Base-by-base conservation (phyloP, 345 rosid genomes). In the Dovyalis caffra region DNA sequence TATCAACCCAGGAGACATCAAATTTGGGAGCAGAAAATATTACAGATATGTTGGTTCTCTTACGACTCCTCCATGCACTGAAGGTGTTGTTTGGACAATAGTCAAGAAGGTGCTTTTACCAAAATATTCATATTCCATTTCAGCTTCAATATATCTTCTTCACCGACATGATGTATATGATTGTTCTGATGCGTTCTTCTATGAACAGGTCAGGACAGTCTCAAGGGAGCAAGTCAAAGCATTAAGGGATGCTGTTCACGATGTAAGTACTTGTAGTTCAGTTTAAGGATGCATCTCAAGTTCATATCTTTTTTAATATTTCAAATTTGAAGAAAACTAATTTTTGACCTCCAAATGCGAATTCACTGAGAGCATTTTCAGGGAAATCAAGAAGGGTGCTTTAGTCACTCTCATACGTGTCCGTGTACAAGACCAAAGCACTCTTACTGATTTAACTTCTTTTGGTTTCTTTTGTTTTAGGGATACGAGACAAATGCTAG, bases 31-130 rank as follows among this genome's bases (percentile, higher is more conserved):
- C 77, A 77, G 84, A 70, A 83, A 85, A 65, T 88, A 89, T 37
- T 89, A 81, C 80, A 81, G 96, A 86, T 90, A 90, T 60, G 69
- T 82, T 2, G 97, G 96, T 12, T 91, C 94, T 25, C 86, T 91
- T n/a, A 87, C 96, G 4, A 58, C 43, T 79, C 92, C 97, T 80
- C 94, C 94, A 1, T 90, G 97, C 80, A 89, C 88, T 0, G 91
- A 92, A 82, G 96, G 94, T 7, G 88, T 89, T 56, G 51, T 88
- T 67, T 92, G 97, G 97, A 92, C 91, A 9, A 53, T 90, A 25
- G 68, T 79, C 25, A 76, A 81, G 47, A 84, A 72, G 91, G 95
- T 89, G 1, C 14, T 69, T 8, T 5, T 69, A 16, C 31, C 23
- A 4, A n/a, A 15, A 45, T 25, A 15, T 15, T 18, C 53, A 47